phyloP scores from a whole-genome alignment of 2,329 filamentous ascomycete species.

The Trichoderma oligosporum region DNA sequence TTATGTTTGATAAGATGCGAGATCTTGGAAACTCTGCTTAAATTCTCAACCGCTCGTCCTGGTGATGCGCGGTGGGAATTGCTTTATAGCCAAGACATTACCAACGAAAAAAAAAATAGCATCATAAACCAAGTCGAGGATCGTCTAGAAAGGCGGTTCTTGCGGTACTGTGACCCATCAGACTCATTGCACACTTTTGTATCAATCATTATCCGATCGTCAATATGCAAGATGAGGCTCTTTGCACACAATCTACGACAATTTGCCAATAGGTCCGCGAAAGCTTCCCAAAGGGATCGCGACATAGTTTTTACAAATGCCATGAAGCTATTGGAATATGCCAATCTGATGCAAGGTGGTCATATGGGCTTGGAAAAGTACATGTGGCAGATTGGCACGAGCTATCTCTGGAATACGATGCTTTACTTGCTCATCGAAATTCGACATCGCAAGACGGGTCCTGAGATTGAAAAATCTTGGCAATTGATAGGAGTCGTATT shows the following conservation, averaged over 20 bases:
- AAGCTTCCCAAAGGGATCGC: neutral
- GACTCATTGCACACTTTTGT: neutral
- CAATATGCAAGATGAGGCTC: slow-evolving; percentile 8
- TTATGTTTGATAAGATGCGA: slow-evolving; percentile 1
- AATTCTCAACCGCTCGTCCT: neutral
- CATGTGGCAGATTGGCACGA: slow-evolving; percentile 13
- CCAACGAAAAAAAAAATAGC: neutral
- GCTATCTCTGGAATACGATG: slow-evolving; percentile 12
- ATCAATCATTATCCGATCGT: neutral
- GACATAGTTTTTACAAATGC: neutral
- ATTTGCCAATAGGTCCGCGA: neutral
- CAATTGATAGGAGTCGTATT: neutral
- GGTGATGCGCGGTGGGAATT: slow-evolving; percentile 1
- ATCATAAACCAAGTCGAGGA: slow-evolving; percentile 2
- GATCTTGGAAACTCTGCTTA: neutral
- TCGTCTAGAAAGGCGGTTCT: neutral
- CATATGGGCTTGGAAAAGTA: slow-evolving; percentile 6
- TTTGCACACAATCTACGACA: slow-evolving; percentile 5
- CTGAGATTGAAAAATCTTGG: slow-evolving; percentile 4
- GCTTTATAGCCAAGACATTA: neutral
- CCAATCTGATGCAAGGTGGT: neutral
- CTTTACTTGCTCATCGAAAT: slow-evolving; percentile 13
- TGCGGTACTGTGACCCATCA: neutral
- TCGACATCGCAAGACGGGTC: neutral
- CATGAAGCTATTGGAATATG: slow-evolving; percentile 12